A percentile compares a stretch with the other conserved stretches of the same genome.
phyloP scores from a whole-genome alignment of 441 rosid species.

The Biscutella auriculata region DNA sequence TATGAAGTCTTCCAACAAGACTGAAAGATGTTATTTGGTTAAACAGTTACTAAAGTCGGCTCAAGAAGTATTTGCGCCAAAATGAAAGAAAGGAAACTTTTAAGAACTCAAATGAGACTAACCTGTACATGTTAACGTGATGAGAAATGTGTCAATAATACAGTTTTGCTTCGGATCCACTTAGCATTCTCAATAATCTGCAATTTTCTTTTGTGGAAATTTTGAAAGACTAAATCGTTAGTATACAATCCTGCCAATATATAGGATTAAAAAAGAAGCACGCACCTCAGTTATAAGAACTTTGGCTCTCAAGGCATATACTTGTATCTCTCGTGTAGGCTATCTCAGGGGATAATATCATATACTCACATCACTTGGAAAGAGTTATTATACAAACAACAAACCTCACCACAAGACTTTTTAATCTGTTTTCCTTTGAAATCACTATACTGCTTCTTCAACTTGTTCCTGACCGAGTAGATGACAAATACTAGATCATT shows the following conservation, averaged over 20 bases:
- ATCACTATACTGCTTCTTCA: constrained; percentile 79
- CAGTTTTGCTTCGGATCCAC: constrained; percentile 78
- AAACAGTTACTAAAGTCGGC: too few relatives aligned
- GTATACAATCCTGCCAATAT: not conserved
- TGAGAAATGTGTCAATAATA: constrained; percentile 78
- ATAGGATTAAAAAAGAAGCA: not conserved
- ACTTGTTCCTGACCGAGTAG: constrained; percentile 71
- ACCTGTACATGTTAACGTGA: constrained; percentile 84
- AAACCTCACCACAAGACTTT: constrained; percentile 76
- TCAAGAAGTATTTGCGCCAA: too few relatives aligned
- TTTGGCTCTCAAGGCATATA: constrained; percentile 92
- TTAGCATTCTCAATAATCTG: constrained; percentile 76
- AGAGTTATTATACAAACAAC: too few relatives aligned
- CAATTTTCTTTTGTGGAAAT: constrained; percentile 5
- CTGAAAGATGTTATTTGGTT: too few relatives aligned
- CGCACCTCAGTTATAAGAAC: constrained; percentile 83
- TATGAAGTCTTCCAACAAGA: too few relatives aligned
- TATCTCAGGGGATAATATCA: constrained; percentile 71
- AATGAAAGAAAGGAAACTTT: too few relatives aligned
- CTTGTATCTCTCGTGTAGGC: constrained; percentile 91
- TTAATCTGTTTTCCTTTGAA: constrained; percentile 84
- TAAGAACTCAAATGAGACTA: too few relatives aligned
- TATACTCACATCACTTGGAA: constrained; percentile 19
- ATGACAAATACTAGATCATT: constrained; percentile 26
- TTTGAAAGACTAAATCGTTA: not conserved